Percentiles rank a stretch among this genome's conserved stretches.
Conservation (phyloP, 805 yeast genomes). For the Pichia heedii region DNA sequence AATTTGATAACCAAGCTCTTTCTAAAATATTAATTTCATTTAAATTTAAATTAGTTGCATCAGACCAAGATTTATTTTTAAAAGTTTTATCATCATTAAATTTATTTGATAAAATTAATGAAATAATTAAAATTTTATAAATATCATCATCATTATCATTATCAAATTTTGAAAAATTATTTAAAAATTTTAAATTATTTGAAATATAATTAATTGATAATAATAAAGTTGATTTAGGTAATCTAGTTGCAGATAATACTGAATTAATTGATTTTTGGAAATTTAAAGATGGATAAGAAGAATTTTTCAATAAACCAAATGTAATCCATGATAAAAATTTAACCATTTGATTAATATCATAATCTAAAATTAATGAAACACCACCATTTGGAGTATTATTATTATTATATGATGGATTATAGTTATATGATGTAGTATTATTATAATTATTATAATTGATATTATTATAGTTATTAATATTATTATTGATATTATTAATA, state of each 20-base stretch:
- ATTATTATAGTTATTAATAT: background rate
- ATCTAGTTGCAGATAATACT: conserved; percentile 77
- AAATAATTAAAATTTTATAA: conserved; percentile 51
- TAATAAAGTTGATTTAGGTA: conserved; percentile 74
- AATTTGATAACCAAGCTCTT: conserved; percentile 35
- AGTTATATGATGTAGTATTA: too few relatives aligned
- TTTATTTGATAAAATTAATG: conserved; percentile 82
- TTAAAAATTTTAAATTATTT: conserved; percentile 31
- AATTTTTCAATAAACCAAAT: conserved; percentile 54
- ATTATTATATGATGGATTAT: conserved; percentile 3
- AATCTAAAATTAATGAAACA: conserved; percentile 68
- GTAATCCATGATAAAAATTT: conserved; percentile 70
- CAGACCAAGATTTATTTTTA: conserved; percentile 90
- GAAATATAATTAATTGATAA: conserved; percentile 73
- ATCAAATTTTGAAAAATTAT: conserved; percentile 27
- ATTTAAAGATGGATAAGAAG: conserved; percentile 34
- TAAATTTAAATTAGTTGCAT: conserved; percentile 79
- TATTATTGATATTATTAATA: background rate
- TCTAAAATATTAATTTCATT: conserved; percentile 56
- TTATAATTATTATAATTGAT: background rate
- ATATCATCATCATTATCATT: conserved; percentile 29
- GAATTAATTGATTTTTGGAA: conserved; percentile 54
- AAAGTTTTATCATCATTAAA: conserved; percentile 95
- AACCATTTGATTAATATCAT: conserved; percentile 70
- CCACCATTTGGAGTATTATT: conserved; percentile 63